Evolutionary conservation across 805 yeast genomes (phyloP).

Genomic region (Candida cerambycidarum): DNA sequence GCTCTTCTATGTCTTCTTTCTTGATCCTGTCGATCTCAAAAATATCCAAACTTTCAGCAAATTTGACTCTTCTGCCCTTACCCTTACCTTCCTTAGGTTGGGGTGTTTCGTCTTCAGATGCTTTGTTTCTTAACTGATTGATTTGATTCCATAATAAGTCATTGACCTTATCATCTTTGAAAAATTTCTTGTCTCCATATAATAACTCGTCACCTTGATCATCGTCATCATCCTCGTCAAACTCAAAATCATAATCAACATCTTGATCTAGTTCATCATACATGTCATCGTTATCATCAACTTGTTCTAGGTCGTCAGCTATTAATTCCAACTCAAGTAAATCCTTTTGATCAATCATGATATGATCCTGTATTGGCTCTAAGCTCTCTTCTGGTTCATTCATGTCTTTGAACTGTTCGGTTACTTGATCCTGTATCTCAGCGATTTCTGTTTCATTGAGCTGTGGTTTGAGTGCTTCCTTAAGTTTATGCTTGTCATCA

Average conservation of each 20-base stretch:
- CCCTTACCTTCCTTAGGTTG: not conserved
- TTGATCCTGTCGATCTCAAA: slow-evolving; percentile 62
- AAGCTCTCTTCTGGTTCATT: not conserved
- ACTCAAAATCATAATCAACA: slow-evolving; percentile 38
- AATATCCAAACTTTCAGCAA: slow-evolving; percentile 52
- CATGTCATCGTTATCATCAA: slow-evolving; percentile 27
- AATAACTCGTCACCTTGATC: slow-evolving; percentile 31
- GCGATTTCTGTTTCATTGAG: slow-evolving; percentile 13
- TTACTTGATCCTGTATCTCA: slow-evolving; percentile 7
- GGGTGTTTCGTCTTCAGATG: not conserved
- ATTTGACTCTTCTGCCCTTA: slow-evolving; percentile 48
- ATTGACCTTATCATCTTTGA: slow-evolving; percentile 14
- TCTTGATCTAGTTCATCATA: slow-evolving; percentile 25
- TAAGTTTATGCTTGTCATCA: slow-evolving; percentile 29
- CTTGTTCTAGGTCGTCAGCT: slow-evolving; percentile 47
- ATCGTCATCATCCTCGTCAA: slow-evolving; percentile 31
- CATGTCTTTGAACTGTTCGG: not conserved
- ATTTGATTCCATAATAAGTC: slow-evolving; percentile 43
- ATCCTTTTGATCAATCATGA: slow-evolving; percentile 39
- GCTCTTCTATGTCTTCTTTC: slow-evolving; percentile 38
- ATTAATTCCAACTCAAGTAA: slow-evolving; percentile 53
- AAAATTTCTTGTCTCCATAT: slow-evolving; percentile 19
- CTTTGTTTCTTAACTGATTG: slow-evolving; percentile 23
- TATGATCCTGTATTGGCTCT: slow-evolving; percentile 14
- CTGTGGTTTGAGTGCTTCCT: slow-evolving; percentile 12